Base-by-base conservation (phyloP, 352 stramenopile genomes). In the Plasmopara viticola region DNA sequence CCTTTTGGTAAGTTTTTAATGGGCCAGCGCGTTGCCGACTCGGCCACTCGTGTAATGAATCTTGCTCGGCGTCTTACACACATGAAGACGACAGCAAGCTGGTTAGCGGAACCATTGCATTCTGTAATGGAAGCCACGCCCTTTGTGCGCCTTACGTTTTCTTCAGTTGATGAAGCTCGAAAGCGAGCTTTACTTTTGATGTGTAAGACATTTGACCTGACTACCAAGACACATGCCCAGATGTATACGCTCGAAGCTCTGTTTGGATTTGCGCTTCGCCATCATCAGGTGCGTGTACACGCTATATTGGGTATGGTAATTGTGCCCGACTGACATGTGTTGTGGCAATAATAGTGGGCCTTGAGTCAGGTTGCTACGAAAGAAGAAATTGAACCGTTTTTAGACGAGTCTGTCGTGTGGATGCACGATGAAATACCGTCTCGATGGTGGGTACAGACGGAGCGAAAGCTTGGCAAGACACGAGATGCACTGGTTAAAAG, bases 131-230 rank as follows among this genome's bases (percentile, higher is more conserved):
- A 84, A 35, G 10, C 1, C 1, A 79, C 68, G 5, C 78, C 83
- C 0, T 78, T 91, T 29, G 73, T 93, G 17, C 66, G 77, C 6
- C 49, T 93, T 12, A 86, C 73, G 3, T 93, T 90, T 53, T 64
- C 74, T 28, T 86, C 76, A n/a, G 62, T 84, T 7, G 64, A 84
- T 7, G 79, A 93, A 44, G 83, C 83, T 0, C 63, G 78, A 6
- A 74, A 79, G 15, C 77, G 83, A 15, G 78, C 78, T 9, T 47
- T 90, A 17, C 48, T 90, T 51, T 58, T 93, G 17, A 41, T 90
- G 9, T 72, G 72, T 40, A 89, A 89, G 56, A 93, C 83, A 4
- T 93, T 86, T 52, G 75, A 93, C 15, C 77, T 77, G 2, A 51
- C 81, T 20, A 72, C 66, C 0, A 55, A 60, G 34, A 83, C 61